phyloP scores from a whole-genome alignment of 1,284 basidiomycete species.

The Ceratobasidium sp. region DNA sequence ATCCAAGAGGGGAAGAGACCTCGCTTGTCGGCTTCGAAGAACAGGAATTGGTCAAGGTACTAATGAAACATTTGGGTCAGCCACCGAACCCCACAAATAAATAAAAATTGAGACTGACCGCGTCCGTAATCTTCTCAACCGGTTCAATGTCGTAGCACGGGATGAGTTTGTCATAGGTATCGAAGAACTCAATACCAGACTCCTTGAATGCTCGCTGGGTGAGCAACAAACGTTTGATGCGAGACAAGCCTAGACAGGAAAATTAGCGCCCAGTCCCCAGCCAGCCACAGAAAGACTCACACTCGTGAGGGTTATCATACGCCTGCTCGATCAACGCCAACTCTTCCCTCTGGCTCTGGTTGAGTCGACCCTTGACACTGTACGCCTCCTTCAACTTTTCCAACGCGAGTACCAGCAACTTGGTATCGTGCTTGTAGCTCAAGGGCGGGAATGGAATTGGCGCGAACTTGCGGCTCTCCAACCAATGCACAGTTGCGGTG shows the following conservation, averaged over 20 bases:
- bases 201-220: constrained; percentile 99
- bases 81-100: neutral
- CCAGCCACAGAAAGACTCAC: constrained; percentile 50
- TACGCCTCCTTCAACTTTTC: constrained; percentile 98
- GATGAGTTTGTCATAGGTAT: constrained; percentile 96
- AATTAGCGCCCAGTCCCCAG: constrained; percentile 26
- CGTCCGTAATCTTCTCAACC: constrained; percentile 98
- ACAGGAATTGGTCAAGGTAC: constrained; percentile 89
- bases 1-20: constrained; percentile 97
- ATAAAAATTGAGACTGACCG: constrained; percentile 57
- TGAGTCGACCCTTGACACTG: constrained; percentile 94
- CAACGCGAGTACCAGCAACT: constrained; percentile 89
- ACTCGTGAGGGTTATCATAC: constrained; percentile 93
- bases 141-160: constrained; percentile 98
- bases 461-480: constrained; percentile 92
- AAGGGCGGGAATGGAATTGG: constrained; percentile 98
- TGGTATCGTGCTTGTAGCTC: constrained; percentile 98
- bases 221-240: constrained; percentile 93
- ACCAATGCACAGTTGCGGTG: constrained; percentile 96
- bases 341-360: constrained; percentile 96
- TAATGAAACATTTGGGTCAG: constrained; percentile 48
- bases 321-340: constrained; percentile 95
- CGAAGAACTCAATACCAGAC: constrained; percentile 91
- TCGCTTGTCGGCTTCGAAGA: constrained; percentile 88
- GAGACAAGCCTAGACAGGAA: constrained; percentile 71